These are phyloP conservation scores for Chenopodium berlandieri DNA, from an alignment of 148 eudicot species.

Conservation along the genomic window DNA sequence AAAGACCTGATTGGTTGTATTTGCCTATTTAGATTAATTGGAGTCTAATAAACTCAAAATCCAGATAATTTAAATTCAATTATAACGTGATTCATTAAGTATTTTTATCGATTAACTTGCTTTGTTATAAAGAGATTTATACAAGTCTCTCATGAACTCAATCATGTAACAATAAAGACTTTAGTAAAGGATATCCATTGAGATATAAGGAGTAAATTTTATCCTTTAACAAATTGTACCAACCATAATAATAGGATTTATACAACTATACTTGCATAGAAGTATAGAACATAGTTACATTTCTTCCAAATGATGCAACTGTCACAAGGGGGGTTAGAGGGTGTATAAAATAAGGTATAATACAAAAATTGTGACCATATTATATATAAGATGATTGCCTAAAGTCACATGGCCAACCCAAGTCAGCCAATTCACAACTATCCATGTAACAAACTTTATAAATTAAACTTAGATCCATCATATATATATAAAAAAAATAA, in stretches of 20 bases:
- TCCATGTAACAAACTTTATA: slow-evolving; percentile 20
- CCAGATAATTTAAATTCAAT: no score
- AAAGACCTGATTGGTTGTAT: no score
- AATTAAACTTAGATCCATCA: not conserved
- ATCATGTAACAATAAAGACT: no score
- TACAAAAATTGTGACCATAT: slow-evolving; percentile 19
- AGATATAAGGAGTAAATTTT: no score
- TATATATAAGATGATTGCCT: slow-evolving; percentile 29
- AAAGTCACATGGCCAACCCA: slow-evolving; percentile 36
- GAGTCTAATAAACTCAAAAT: no score
- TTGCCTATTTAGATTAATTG: no score
- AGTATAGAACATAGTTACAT: not conserved
- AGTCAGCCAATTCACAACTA: slow-evolving; percentile 36
- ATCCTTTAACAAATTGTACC: not conserved
- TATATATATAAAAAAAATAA: no score
- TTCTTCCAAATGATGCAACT: slow-evolving; percentile 12
- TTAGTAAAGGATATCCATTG: no score
- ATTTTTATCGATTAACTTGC: no score
- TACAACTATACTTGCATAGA: not conserved
- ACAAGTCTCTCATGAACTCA: no score
- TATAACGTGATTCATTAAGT: no score
- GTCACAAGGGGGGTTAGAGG: not conserved
- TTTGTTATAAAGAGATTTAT: no score
- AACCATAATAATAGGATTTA: slow-evolving; percentile 5
- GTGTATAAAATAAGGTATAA: not conserved